Evolutionary conservation across 176 grass and related monocot species (phyloP).

Genomic region (Musa acuminata): DNA sequence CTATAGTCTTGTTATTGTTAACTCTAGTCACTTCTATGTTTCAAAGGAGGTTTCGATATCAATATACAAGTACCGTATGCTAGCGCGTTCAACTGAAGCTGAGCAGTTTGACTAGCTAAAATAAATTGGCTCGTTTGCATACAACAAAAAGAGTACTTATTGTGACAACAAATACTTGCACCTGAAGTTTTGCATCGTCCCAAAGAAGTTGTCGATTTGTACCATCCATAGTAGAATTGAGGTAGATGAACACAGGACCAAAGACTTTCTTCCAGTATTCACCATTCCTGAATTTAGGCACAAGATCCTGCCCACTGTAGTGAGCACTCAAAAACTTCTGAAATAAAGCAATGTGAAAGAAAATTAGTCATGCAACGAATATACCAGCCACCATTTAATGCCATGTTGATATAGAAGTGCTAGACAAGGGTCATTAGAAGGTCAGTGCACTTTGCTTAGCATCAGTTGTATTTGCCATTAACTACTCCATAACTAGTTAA

Average conservation of each 20-base stretch:
- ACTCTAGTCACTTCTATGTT: neutral
- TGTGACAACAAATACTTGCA: conserved; percentile 4
- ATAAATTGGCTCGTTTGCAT: neutral
- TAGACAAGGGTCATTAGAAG: neutral
- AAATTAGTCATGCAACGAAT: neutral
- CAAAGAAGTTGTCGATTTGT: conserved; percentile 27
- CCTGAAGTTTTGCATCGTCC: conserved; percentile 66
- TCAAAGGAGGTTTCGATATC: neutral
- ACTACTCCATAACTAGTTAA: neutral
- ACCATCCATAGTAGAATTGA: conserved; percentile 32
- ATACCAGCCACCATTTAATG: too few species aligned
- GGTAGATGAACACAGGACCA: conserved; percentile 79
- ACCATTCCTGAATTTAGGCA: conserved; percentile 24
- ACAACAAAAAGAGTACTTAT: neutral
- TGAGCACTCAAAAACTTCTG: conserved; percentile 69
- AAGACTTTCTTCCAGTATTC: conserved; percentile 77
- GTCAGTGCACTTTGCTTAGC: neutral
- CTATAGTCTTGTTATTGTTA: neutral
- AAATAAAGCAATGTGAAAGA: too few species aligned
- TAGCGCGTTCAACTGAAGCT: neutral
- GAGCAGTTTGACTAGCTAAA: neutral
- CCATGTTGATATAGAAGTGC: too few species aligned
- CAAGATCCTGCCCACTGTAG: conserved; percentile 44
- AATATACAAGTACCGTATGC: neutral
- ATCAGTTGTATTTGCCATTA: neutral